These are phyloP conservation scores for Globisporangium cylindrosporum DNA, from an alignment of 352 stramenopile genomes.

Conservation along the genomic window DNA sequence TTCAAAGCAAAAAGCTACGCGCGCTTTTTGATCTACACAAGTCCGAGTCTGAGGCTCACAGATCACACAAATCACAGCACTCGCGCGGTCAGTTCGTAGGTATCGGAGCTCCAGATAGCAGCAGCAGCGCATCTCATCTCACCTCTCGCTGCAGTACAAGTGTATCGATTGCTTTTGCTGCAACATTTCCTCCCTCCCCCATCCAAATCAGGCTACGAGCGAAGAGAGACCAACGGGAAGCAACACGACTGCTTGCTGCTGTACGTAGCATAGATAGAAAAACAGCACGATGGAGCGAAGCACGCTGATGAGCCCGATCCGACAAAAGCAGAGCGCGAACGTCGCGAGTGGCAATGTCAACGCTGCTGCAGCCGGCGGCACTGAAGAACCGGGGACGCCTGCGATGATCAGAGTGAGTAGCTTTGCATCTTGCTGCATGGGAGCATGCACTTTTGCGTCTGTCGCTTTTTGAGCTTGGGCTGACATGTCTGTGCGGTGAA, in stretches of 20 bases:
- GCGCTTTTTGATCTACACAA: conserved; percentile 12
- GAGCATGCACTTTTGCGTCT: not conserved
- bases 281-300: conserved; percentile 26
- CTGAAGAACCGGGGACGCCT: conserved; percentile 25
- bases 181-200: not conserved
- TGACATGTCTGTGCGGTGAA: not conserved
- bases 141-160: not conserved
- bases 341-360: not conserved
- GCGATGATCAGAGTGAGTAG: conserved; percentile 14
- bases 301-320: conserved; percentile 45
- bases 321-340: conserved; percentile 17
- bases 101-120: not conserved
- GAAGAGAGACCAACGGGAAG: not conserved
- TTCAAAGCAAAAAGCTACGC: conserved; percentile 12
- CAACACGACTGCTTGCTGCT: not conserved
- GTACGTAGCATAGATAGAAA: not conserved
- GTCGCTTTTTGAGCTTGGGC: not conserved
- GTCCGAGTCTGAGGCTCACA: not conserved
- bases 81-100: not conserved
- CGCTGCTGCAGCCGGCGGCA: conserved; percentile 12
- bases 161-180: not conserved
- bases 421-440: not conserved
- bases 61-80: conserved; percentile 5
- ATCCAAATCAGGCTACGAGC: not conserved
- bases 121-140: not conserved